Conservation (phyloP, 1,139 yeast species). For the Neolecta irregularis region DNA sequence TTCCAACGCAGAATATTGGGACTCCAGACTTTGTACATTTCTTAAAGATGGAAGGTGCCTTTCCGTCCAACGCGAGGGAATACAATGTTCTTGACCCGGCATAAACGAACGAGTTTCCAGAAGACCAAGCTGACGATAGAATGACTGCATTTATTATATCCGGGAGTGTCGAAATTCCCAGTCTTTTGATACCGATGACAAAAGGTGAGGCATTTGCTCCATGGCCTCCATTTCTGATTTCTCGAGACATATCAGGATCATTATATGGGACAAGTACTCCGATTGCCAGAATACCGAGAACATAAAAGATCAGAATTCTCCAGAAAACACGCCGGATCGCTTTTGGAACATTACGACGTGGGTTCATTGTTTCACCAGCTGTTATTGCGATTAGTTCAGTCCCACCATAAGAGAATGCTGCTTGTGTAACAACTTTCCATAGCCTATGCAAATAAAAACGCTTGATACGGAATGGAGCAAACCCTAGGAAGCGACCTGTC, state of each 20-base stretch:
- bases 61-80: conserved; percentile 43
- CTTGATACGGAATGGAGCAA: no score
- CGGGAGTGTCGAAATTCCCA: conserved; percentile 55
- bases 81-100: conserved; percentile 45
- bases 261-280: conserved; percentile 72
- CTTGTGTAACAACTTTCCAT: conserved; percentile 45
- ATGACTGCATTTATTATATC: conserved; percentile 63
- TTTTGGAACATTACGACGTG: conserved; percentile 60
- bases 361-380: conserved; percentile 74
- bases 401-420: conserved; percentile 63
- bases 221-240: conserved; percentile 21
- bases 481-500: conserved; percentile 44
- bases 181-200: conserved; percentile 53
- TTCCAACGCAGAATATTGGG: conserved; percentile 38
- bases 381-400: conserved; percentile 74
- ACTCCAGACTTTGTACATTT: conserved; percentile 46
- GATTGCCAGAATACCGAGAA: conserved; percentile 41
- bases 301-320: conserved; percentile 52
- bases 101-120: conserved; percentile 61
- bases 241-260: conserved; percentile 34
- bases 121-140: conserved; percentile 50
- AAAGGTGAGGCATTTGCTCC: conserved; percentile 52
- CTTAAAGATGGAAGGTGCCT: conserved; percentile 44
- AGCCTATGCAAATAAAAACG: no score
- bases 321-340: conserved; percentile 65